A percentile compares a stretch with the other conserved stretches of the same genome.
Evolutionary conservation across 495 filamentous ascomycete genomes (phyloP).

Genomic region (Collariella sp.): DNA sequence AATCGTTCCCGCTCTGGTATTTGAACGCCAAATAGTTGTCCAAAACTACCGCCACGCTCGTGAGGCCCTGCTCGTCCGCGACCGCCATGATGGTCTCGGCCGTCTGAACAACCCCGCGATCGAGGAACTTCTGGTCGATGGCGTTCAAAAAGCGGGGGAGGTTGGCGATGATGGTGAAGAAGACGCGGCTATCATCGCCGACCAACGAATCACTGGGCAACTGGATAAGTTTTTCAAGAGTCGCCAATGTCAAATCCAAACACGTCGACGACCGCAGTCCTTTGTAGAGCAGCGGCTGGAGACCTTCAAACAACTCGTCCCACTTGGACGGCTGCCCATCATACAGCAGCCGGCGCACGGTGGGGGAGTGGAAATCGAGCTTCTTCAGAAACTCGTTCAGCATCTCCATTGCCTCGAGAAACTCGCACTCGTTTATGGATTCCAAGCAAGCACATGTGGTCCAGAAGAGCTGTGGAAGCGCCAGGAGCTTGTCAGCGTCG

Average conservation of each 20-base stretch:
- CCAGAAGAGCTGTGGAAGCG: conserved; percentile 94
- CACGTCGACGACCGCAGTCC: conserved; percentile 81
- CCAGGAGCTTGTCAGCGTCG: conserved; percentile 66
- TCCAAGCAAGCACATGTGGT: conserved; percentile 91
- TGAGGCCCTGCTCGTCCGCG: conserved; percentile 59
- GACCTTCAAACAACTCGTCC: conserved; percentile 82
- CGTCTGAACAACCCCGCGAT: conserved; percentile 46
- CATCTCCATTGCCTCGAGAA: conserved; percentile 83
- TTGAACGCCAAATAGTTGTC: conserved; percentile 59
- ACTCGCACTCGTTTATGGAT: conserved; percentile 92
- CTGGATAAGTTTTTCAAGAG: conserved; percentile 67
- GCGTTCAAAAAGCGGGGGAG: conserved; percentile 77
- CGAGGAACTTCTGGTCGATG: conserved; percentile 56
- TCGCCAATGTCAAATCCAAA: conserved; percentile 63
- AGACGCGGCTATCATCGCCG: conserved; percentile 68
- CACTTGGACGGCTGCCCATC: conserved; percentile 76
- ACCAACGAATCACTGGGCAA: conserved; percentile 75
- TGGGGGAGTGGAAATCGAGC: conserved; percentile 66
- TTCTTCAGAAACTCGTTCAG: conserved; percentile 80
- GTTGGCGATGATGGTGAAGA: conserved; percentile 81
- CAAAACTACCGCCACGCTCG: conserved; percentile 51
- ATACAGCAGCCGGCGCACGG: conserved; percentile 57
- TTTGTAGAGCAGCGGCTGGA: conserved; percentile 81
- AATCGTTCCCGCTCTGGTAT: conserved; percentile 66
- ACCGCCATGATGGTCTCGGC: conserved; percentile 62